A percentile compares a stretch with the other conserved stretches of the same genome.
Evolutionary conservation across 306 rosid species (phyloP).

Genomic region (Psophocarpus tetragonolobus): DNA sequence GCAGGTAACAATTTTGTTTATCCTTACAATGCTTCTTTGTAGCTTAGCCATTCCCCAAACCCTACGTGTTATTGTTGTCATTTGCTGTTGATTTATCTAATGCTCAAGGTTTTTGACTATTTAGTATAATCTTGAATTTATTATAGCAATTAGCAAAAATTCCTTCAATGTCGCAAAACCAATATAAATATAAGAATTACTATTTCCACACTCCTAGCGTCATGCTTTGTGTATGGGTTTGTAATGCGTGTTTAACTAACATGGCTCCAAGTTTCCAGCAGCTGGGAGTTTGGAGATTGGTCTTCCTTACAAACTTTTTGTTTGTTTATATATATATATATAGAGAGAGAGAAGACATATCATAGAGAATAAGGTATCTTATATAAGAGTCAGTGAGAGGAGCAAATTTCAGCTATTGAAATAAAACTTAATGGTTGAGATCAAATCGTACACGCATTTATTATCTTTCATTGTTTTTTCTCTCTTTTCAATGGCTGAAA

Average conservation of each 20-base stretch:
- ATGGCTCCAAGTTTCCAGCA: slow-evolving; percentile 5
- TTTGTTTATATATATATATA: too few species aligned
- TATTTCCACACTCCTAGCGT: slow-evolving; percentile 5
- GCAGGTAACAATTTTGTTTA: slow-evolving; percentile 65
- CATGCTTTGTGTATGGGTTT: slow-evolving; percentile 13
- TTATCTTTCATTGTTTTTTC: too few species aligned
- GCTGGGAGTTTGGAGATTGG: slow-evolving; percentile 7
- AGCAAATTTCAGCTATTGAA: too few species aligned
- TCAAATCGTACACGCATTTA: too few species aligned
- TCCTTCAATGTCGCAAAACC: slow-evolving; percentile 8
- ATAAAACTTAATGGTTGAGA: too few species aligned
- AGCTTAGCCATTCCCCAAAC: slow-evolving; percentile 4
- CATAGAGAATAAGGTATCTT: too few species aligned
- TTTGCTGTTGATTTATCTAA: slow-evolving; percentile 21
- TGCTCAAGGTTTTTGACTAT: slow-evolving; percentile 2
- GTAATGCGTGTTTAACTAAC: slow-evolving; percentile 14
- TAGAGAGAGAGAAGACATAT: too few species aligned
- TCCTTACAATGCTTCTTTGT: slow-evolving; percentile 5
- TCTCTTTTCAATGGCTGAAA: too few species aligned
- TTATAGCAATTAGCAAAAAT: slow-evolving; percentile 13
- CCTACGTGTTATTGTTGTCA: slow-evolving; percentile 3
- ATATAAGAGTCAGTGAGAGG: too few species aligned
- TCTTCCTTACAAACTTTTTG: background rate
- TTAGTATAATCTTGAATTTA: background rate
- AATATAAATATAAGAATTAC: slow-evolving; percentile 4